Evolutionary conservation across 768 basidiomycete genomes (phyloP).

Genomic region (Amanita molliuscula): DNA sequence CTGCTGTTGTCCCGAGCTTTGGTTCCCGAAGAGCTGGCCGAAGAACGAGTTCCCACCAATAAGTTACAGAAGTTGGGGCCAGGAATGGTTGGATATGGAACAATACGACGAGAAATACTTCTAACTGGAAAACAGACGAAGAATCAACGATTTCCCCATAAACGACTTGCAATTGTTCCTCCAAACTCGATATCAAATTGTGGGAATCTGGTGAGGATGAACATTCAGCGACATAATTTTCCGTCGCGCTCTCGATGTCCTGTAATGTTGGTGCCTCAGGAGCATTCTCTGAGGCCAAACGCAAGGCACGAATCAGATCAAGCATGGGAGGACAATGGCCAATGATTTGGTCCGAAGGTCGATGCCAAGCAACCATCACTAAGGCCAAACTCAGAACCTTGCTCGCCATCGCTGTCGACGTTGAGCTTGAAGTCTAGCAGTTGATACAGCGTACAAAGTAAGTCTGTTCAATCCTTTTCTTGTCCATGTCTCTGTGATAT

Average conservation of each 20-base stretch:
- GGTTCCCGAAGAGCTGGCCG: slow-evolving; percentile 73
- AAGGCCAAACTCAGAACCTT: slow-evolving; percentile 18
- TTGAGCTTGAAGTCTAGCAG: slow-evolving; percentile 20
- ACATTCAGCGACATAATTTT: slow-evolving; percentile 45
- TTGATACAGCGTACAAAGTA: not conserved
- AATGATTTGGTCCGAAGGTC: slow-evolving; percentile 12
- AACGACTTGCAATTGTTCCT: slow-evolving; percentile 58
- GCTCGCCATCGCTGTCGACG: slow-evolving; percentile 25
- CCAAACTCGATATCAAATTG: slow-evolving; percentile 35
- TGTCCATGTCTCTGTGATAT: not conserved
- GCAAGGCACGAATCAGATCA: slow-evolving; percentile 39
- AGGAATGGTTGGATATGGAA: slow-evolving; percentile 53
- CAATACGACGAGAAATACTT: slow-evolving; percentile 58
- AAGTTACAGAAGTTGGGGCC: slow-evolving; percentile 56
- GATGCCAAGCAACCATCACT: slow-evolving; percentile 19
- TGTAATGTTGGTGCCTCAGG: slow-evolving; percentile 39
- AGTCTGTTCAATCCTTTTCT: not conserved
- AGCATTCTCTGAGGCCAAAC: slow-evolving; percentile 43
- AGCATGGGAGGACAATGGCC: slow-evolving; percentile 12
- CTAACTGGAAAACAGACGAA: slow-evolving; percentile 47
- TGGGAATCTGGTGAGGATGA: slow-evolving; percentile 36
- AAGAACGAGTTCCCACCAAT: slow-evolving; percentile 77
- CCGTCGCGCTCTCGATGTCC: slow-evolving; percentile 38
- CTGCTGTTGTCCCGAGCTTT: slow-evolving; percentile 44
- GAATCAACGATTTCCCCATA: slow-evolving; percentile 59